Evolutionary conservation across 192 early-diverging fungal species (phyloP), one percentile per base, ranked within the genome.

Genomic region (Powellomyces hirtus): DNA sequence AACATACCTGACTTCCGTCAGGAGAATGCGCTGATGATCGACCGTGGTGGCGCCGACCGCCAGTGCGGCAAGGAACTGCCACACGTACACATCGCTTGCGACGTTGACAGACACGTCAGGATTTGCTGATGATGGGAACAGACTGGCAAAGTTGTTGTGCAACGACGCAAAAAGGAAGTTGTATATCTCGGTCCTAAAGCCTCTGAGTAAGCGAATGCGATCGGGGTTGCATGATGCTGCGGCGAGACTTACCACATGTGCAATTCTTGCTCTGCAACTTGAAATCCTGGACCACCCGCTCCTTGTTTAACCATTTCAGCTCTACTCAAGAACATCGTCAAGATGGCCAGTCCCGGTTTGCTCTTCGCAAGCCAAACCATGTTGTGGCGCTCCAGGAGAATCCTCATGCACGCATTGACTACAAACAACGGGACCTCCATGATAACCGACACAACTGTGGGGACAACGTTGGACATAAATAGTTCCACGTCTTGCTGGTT

Each of bases 61-160:
- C 83, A 99, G 90, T 0, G 94, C 91, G 0, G 97, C 94, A 76
- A 99, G 79, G 66, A 99, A 99, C 71, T 97, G 95, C 97, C 97
- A 99, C 18, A 97, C 91, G 70, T 95, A 92, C 31, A 93, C 82
- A 73, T 98, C 95, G 72, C 93, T 87, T 7, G 69, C 68, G 57
- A 59, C 40, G 34, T 46, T 62, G 68, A 66, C 59, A 66, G 53
- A 67, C 55, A 72, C 38, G 53, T 18, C 18, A 11, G 44, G 13
- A 13, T 30, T 36, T n/a, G 45, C 22, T 14, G 46, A 8, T 24
- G 56, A 37, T 18, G 92, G 89, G 73, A 98, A 98, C n/a, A 98
- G 64, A 29, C 82, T 66, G 10, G 84, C 75, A 64, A 96, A 90
- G 52, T 90, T 81, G 13, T 81, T 85, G 65, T 91, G 86, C 56